These are phyloP conservation scores for Cocos nucifera DNA, from an alignment of 176 grass and related monocot species.

Conservation along the genomic window DNA sequence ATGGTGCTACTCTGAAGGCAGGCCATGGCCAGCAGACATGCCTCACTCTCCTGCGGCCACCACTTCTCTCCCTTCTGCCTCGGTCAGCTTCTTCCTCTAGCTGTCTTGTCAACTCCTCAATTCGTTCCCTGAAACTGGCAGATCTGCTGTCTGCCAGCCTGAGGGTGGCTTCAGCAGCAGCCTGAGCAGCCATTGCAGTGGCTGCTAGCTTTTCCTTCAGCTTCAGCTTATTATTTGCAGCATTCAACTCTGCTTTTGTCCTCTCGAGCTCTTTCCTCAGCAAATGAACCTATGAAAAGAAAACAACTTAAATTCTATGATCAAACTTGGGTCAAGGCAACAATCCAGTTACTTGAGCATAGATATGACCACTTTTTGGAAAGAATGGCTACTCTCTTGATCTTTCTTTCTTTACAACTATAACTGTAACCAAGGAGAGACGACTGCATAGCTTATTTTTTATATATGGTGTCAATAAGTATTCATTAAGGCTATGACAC, in stretches of 20 bases:
- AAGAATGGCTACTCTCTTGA: no score
- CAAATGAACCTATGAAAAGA: conserved; percentile 34
- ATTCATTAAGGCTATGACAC: no score
- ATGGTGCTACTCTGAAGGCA: conserved; percentile 31
- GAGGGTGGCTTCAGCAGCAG: conserved; percentile 60
- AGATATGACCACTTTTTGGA: no score
- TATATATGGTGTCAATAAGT: no score
- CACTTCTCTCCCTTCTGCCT: conserved; percentile 23
- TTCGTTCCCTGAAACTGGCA: conserved; percentile 42
- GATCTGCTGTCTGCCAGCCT: conserved; percentile 65
- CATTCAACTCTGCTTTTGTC: conserved; percentile 32
- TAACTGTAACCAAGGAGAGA: no score
- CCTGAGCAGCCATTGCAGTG: conserved; percentile 68
- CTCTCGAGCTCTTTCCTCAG: conserved; percentile 48
- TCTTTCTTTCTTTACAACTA: no score
- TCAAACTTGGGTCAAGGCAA: no score
- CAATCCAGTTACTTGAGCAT: no score
- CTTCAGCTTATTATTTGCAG: conserved; percentile 42
- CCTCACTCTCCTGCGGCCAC: conserved; percentile 27
- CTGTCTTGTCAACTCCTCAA: conserved; percentile 72
- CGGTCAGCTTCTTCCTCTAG: conserved; percentile 42
- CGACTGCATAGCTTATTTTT: no score
- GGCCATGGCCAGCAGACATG: conserved; percentile 68
- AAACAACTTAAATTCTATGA: no score
- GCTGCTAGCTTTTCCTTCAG: conserved; percentile 54